Percentiles rank a stretch among this genome's conserved stretches.
phyloP scores from a whole-genome alignment of 805 yeast species.

The Debaryomyces maramus region DNA sequence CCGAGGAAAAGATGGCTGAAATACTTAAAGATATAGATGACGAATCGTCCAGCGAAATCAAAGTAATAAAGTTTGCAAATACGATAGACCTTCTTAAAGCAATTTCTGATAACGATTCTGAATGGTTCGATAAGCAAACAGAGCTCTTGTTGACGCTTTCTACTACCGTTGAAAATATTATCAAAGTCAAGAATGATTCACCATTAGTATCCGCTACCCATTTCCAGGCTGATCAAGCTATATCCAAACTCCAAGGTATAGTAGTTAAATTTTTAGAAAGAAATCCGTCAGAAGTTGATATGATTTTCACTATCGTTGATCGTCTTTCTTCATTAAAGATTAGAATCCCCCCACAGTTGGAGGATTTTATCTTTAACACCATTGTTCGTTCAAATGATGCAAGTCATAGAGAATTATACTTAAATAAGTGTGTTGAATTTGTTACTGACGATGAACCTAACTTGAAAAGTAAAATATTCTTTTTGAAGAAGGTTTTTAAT shows the following conservation, averaged over 20 bases:
- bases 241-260: constrained; percentile 55
- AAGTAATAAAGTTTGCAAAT: constrained; percentile 69
- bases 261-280: constrained; percentile 28
- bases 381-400: constrained; percentile 54
- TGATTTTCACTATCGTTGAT: constrained; percentile 33
- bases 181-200: constrained; percentile 38
- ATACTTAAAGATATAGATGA: constrained; percentile 49
- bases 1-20: constrained; percentile 51
- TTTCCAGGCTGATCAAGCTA: constrained; percentile 70
- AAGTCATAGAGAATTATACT: constrained; percentile 47
- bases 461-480: constrained; percentile 58
- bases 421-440: constrained; percentile 52
- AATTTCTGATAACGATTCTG: constrained; percentile 47
- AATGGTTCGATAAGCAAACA: constrained; percentile 60
- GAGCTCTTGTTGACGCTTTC: constrained; percentile 45
- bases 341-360: constrained; percentile 47
- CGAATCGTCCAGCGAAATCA: constrained; percentile 53
- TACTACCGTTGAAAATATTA: constrained; percentile 44
- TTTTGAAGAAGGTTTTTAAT: constrained; percentile 58
- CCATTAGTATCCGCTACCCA: constrained; percentile 59
- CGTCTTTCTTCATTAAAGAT: constrained; percentile 46
- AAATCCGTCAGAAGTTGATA: constrained; percentile 24
- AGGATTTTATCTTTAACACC: constrained; percentile 55
- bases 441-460: constrained; percentile 44
- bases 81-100: constrained; percentile 64